A percentile compares a stretch with the other conserved stretches of the same genome.
These are phyloP conservation scores for Volvariella surrecta DNA, from an alignment of 1,284 basidiomycete species.

Conservation along the genomic window DNA sequence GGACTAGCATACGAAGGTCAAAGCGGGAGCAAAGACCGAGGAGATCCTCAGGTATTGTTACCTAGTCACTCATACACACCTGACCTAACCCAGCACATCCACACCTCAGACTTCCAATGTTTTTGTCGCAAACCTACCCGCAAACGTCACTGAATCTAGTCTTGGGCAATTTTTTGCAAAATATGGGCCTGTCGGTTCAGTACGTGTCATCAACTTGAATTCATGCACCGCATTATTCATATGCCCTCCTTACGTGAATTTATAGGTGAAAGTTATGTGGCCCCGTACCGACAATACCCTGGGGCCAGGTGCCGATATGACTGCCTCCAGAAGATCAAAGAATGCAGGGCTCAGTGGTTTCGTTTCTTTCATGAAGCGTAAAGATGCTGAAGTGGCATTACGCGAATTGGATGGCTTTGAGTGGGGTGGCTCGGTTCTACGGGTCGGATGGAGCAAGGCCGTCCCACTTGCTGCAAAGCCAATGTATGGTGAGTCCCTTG, in stretches of 20 bases:
- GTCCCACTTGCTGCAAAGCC: constrained; percentile 78
- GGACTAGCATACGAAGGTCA: constrained; percentile 72
- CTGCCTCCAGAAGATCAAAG: constrained; percentile 55
- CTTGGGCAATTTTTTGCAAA: constrained; percentile 84
- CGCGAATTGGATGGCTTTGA: constrained; percentile 85
- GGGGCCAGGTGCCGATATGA: constrained; percentile 74
- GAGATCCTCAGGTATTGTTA: constrained; percentile 61
- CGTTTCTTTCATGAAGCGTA: constrained; percentile 90
- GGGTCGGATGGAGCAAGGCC: constrained; percentile 94
- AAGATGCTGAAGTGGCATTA: constrained; percentile 83
- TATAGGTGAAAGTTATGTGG: constrained; percentile 91
- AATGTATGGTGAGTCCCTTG: constrained; percentile 59
- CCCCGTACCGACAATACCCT: constrained; percentile 57
- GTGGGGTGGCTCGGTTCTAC: constrained; percentile 81
- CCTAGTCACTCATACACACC: background rate
- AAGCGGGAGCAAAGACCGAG: constrained; percentile 81
- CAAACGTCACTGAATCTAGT: constrained; percentile 73
- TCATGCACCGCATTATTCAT: constrained; percentile 1
- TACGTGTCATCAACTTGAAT: constrained; percentile 22
- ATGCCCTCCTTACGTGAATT: constrained; percentile 5
- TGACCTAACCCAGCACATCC: constrained; percentile 6
- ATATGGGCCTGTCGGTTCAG: constrained; percentile 63
- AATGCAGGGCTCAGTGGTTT: constrained; percentile 82
- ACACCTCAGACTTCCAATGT: constrained; percentile 78
- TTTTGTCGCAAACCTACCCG: constrained; percentile 87